Base-by-base conservation (phyloP, 139 green algal genomes). In the Limnomonas spitsbergensis region DNA sequence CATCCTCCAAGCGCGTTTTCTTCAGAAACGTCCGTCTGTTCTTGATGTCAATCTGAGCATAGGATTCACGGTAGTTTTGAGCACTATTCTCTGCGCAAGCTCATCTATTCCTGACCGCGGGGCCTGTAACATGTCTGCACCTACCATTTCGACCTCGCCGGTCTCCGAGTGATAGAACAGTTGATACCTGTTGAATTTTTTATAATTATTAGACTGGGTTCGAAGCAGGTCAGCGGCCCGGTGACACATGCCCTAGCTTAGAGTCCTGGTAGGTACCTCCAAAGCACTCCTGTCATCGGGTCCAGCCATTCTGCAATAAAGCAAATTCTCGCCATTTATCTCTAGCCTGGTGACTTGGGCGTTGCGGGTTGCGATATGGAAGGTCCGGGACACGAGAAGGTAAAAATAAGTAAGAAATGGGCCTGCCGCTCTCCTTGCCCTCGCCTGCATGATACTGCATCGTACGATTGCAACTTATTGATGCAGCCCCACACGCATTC, bases 271-370 rank as follows among this genome's bases (percentile, higher is more conserved):
- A 42, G 4, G 4, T 35, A 61, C 47, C 27, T 53, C 79, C 83
- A 88, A 0, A 82, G n/a, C 0, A 88, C 80, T 2, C 82, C 80
- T 2, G 81, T 86, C 0, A 80, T 72, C 0, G 82, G 82, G 73
- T 97, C 93, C 3, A 94, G 61, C 89, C 89, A 95, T 74, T 94
- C 82, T 34, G 85, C 79, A 14, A 92, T 82, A 80, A 93, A 97
- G 36, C 88, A 90, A 70, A 89, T 83, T 9, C 85, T 80, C 29
- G 61, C 9, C 29, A 37, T 37, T 7, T 36, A 7, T 72, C n/a
- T n/a, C n/a, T n/a, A n/a, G n/a, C n/a, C n/a, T n/a, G n/a, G n/a
- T n/a, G n/a, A n/a, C n/a, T n/a, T n/a, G n/a, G n/a, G n/a, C n/a
- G n/a, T n/a, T n/a, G n/a, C n/a, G n/a, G n/a, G n/a, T n/a, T n/a